Percentiles rank a stretch among this genome's conserved stretches.
These are phyloP conservation scores for Taxawa tesnikishii DNA, from an alignment of 2,329 filamentous ascomycete species.

Conservation along the genomic window DNA sequence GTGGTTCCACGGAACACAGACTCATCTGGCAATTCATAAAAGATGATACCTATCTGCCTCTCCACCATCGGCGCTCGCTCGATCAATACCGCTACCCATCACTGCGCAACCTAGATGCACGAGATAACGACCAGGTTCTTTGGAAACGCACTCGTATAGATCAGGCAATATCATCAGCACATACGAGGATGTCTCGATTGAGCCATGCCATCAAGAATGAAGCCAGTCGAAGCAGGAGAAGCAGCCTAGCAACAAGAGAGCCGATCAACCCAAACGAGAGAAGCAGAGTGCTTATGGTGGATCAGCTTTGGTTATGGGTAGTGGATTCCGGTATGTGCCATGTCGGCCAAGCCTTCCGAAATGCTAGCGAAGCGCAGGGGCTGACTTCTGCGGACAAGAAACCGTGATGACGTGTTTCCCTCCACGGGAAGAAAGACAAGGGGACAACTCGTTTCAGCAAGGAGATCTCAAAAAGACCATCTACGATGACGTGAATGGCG, in stretches of 20 bases:
- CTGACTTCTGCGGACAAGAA: no score
- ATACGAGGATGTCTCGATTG: not conserved
- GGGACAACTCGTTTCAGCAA: slow-evolving; percentile 20
- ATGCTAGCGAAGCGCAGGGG: no score
- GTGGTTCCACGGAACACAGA: slow-evolving; percentile 44
- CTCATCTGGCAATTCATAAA: slow-evolving; percentile 50
- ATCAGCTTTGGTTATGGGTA: slow-evolving; percentile 49
- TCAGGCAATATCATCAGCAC: slow-evolving; percentile 19
- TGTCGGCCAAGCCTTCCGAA: no score
- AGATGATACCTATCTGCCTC: slow-evolving; percentile 42
- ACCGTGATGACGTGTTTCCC: slow-evolving; percentile 45
- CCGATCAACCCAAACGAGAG: no score
- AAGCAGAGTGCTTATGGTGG: slow-evolving; percentile 54
- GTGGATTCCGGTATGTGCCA: no score
- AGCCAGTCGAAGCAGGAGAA: not conserved
- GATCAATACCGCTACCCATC: slow-evolving; percentile 55
- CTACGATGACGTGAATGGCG: slow-evolving; percentile 54
- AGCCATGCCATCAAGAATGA: not conserved
- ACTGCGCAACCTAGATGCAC: slow-evolving; percentile 44
- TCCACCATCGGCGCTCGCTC: slow-evolving; percentile 49
- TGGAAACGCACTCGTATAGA: slow-evolving; percentile 50
- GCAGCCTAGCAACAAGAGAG: slow-evolving; percentile 5
- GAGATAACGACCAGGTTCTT: slow-evolving; percentile 56
- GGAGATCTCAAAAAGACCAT: slow-evolving; percentile 52
- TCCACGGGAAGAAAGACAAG: slow-evolving; percentile 4